A percentile compares a stretch with the other conserved stretches of the same genome.
Conservation (phyloP, 768 basidiomycete genomes). For the Mycena olivaceomarginata region DNA sequence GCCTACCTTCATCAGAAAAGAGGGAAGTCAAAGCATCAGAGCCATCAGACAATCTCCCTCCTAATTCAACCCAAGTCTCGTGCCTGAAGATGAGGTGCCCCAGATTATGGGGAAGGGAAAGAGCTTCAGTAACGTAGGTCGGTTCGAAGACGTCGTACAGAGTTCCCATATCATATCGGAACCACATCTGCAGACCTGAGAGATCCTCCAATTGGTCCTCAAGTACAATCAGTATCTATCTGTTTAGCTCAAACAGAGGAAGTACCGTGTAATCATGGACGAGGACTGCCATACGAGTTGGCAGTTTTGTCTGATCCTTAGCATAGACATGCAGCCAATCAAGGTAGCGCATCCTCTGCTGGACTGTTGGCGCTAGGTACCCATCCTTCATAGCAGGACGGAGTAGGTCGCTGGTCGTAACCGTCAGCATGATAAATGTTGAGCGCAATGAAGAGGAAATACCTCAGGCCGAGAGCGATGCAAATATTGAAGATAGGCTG, state of each 20-base stretch:
- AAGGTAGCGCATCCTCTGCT: not conserved
- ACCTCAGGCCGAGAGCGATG: too few species aligned
- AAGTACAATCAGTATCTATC: not conserved
- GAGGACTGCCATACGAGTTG: not conserved
- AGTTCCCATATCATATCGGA: not conserved
- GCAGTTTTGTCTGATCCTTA: not conserved
- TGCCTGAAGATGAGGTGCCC: not conserved
- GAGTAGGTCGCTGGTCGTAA: not conserved
- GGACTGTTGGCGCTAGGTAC: not conserved
- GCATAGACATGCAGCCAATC: constrained; percentile 8
- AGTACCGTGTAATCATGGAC: not conserved
- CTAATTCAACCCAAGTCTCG: too few species aligned
- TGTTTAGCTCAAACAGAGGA: too few species aligned
- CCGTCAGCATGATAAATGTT: too few species aligned
- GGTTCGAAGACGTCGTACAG: not conserved
- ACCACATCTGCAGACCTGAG: not conserved
- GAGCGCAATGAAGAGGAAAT: too few species aligned
- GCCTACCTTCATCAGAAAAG: too few species aligned
- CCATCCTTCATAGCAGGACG: not conserved
- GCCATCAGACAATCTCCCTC: too few species aligned
- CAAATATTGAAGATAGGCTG: too few species aligned
- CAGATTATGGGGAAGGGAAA: constrained; percentile 2
- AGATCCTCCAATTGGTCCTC: not conserved
- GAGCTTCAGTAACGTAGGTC: not conserved
- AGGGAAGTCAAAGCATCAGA: too few species aligned